phyloP scores from a whole-genome alignment of 1,284 basidiomycete species.

The Cryptococcus sp. region DNA sequence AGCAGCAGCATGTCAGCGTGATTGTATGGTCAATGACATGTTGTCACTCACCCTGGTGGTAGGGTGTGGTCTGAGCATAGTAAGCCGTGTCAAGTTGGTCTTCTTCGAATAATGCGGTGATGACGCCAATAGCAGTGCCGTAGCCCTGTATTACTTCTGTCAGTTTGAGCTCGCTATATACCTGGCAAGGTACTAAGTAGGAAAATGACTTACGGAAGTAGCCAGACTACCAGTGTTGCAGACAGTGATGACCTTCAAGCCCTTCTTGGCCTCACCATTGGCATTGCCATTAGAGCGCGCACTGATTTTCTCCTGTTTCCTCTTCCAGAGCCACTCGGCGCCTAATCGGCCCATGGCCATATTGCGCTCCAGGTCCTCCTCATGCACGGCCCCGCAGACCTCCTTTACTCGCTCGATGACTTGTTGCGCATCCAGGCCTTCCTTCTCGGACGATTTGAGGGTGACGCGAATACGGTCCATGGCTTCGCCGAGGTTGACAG shows the following conservation, averaged over 20 bases:
- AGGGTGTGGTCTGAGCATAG: conserved; percentile 86
- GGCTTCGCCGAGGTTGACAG: conserved; percentile 85
- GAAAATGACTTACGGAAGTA: conserved; percentile 67
- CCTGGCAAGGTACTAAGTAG: too few species aligned
- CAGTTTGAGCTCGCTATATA: not conserved
- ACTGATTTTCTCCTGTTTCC: conserved; percentile 43
- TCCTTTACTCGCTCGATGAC: conserved; percentile 64
- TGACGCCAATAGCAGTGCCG: conserved; percentile 89
- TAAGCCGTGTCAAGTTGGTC: conserved; percentile 75
- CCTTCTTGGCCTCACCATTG: conserved; percentile 54
- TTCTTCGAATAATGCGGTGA: conserved; percentile 79
- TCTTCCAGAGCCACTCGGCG: conserved; percentile 75
- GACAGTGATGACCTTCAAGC: conserved; percentile 81
- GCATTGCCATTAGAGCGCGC: not conserved
- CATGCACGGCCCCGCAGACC: conserved; percentile 61
- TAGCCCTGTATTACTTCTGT: conserved; percentile 66
- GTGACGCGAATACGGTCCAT: conserved; percentile 65
- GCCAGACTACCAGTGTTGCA: conserved; percentile 93
- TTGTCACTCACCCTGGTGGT: conserved; percentile 79
- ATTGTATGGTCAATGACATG: too few species aligned
- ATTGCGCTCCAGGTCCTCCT: conserved; percentile 82
- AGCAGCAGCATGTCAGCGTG: too few species aligned
- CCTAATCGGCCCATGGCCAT: conserved; percentile 77
- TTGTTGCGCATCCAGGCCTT: conserved; percentile 46
- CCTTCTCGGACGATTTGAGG: conserved; percentile 48